phyloP scores from a whole-genome alignment of 805 yeast genomes.

The Sungouiozyma intestinalis region DNA sequence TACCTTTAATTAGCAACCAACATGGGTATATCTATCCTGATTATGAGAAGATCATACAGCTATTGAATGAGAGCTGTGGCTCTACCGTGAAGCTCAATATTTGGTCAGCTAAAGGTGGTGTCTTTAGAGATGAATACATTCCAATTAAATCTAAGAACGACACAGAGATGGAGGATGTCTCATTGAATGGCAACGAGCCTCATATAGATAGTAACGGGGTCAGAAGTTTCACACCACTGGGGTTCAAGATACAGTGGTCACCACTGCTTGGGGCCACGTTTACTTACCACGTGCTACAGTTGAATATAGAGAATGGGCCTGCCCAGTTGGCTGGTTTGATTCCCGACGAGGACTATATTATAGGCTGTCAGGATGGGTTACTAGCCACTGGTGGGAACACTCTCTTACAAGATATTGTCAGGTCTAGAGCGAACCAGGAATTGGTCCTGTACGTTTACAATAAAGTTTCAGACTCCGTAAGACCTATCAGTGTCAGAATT shows the following conservation, averaged over 20 bases:
- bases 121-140: constrained; percentile 33
- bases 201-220: constrained; percentile 14
- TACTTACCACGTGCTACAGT: constrained; percentile 77
- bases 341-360: constrained; percentile 78
- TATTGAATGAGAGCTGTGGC: constrained; percentile 10
- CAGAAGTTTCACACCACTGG: constrained; percentile 38
- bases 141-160: constrained; percentile 25
- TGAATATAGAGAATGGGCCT: constrained; percentile 61
- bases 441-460: constrained; percentile 69
- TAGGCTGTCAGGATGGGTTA: constrained; percentile 81
- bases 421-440: constrained; percentile 37
- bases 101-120: constrained; percentile 86
- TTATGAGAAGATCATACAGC: constrained; percentile 29
- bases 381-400: constrained; percentile 83
- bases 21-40: constrained; percentile 32
- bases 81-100: constrained; percentile 41
- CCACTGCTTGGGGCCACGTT: constrained; percentile 66
- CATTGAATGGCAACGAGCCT: constrained; percentile 23
- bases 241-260: constrained; percentile 65
- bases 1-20: constrained; percentile 30
- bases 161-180: constrained; percentile 17
- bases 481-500: constrained; percentile 78
- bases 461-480: constrained; percentile 71
- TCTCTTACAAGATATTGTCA: constrained; percentile 55
- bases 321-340: constrained; percentile 75